These are phyloP conservation scores for Colletotrichum noveboracense DNA, from an alignment of 2,329 filamentous ascomycete species.

Conservation along the genomic window DNA sequence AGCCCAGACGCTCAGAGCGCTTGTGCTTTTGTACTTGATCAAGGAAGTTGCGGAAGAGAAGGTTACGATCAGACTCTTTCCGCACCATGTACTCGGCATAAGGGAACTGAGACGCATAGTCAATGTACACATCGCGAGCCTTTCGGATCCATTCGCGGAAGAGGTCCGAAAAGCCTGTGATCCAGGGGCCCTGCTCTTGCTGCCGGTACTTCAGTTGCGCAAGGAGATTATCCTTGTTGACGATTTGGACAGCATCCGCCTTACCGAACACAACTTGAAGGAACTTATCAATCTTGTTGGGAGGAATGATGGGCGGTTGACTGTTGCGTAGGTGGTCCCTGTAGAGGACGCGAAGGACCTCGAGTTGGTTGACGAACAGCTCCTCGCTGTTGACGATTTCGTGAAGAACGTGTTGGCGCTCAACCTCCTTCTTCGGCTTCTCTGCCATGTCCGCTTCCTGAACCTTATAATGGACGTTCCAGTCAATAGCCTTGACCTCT, in stretches of 20 bases:
- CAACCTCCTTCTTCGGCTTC: slow-evolving; percentile 83
- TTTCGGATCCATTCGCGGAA: slow-evolving; percentile 99
- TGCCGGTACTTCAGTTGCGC: slow-evolving; percentile 96
- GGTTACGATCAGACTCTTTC: slow-evolving; percentile 82
- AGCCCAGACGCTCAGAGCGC: slow-evolving; percentile 81
- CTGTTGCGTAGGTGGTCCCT: slow-evolving; percentile 76
- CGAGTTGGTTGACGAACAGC: slow-evolving; percentile 85
- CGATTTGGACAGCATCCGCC: slow-evolving; percentile 84
- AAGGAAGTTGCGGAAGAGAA: slow-evolving; percentile 85
- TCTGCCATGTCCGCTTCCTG: slow-evolving; percentile 76
- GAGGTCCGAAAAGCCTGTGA: slow-evolving; percentile 92
- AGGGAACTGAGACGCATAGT: slow-evolving; percentile 89
- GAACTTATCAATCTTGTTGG: slow-evolving; percentile 80
- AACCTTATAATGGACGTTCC: slow-evolving; percentile 87
- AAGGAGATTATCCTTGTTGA: slow-evolving; percentile 91
- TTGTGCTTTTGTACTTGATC: slow-evolving; percentile 81
- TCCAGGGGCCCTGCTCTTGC: slow-evolving; percentile 94
- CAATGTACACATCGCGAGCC: slow-evolving; percentile 85
- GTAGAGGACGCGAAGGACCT: slow-evolving; percentile 85
- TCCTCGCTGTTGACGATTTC: slow-evolving; percentile 96
- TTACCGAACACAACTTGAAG: slow-evolving; percentile 88
- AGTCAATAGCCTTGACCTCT: slow-evolving; percentile 77
- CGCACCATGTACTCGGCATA: slow-evolving; percentile 83
- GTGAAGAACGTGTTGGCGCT: slow-evolving; percentile 92
- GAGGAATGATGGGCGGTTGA: slow-evolving; percentile 81